Evolutionary conservation across 768 basidiomycete genomes (phyloP), one percentile per base, ranked within the genome.

Genomic region (Termitomyces sp.): DNA sequence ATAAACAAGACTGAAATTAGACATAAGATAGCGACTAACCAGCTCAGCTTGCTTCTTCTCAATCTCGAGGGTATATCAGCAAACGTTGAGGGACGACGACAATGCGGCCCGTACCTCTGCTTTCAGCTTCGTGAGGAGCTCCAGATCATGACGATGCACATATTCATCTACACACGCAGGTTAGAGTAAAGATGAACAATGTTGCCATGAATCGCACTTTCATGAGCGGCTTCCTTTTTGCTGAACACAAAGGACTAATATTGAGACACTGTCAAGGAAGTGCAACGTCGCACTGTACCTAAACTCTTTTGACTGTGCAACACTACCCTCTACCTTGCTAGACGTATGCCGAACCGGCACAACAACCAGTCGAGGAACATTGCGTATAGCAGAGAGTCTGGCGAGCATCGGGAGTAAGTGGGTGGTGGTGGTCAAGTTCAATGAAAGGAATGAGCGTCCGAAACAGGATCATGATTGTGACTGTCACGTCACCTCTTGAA

Each of bases 161-260:
- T 84, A 89, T 71, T 88, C 79, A 56, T 88, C 88, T 90, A 46
- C 8, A 41, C 12, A 51, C 19, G 43, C 0, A 19, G 27, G 30
- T 30, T 32, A 56, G 61, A 17, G 58, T 63, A 16, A 63, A 21
- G 17, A 9, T 11, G n/a, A 34, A 52, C 45, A 0, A 7, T 5
- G 27, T n/a, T 7, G 5, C n/a, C 11, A 16, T 5, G 11, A 21
- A 32, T 52, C 16, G 25, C 56, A 69, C 70, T 67, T 56, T 90
- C 88, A 51, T 87, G 80, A 19, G 87, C 88, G 66, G 79, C 84
- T 69, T 89, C 88, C 70, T 82, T 89, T 70, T 83, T 82, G 64
- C 88, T 90, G 68, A 37, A 68, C 21, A 42, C 48, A 19, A 21
- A 46, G 21, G 35, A 52, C 21, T 37, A n/a, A 42, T 5, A 41